Evolutionary conservation across 2,329 filamentous ascomycete genomes (phyloP), one percentile per base, ranked within the genome.

Genomic region (Didymella pomorum): DNA sequence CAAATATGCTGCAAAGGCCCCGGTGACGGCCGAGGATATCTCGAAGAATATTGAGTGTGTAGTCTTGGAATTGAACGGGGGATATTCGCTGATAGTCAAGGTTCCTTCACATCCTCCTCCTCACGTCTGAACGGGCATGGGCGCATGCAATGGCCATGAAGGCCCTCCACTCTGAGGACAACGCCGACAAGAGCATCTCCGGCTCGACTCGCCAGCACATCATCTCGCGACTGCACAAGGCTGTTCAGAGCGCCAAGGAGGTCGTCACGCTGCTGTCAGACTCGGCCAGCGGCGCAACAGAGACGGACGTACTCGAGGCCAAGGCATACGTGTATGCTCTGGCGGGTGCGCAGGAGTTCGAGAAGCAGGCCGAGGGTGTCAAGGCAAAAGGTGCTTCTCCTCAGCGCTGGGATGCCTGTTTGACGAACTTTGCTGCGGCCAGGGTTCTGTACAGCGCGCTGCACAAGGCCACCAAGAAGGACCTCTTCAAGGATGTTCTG

Each of bases 101-200:
- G 58, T 70, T 67, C 45, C 70, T 73, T 20, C 69, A 71, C 29
- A 83, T 97, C n/a, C 83, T 94, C 29, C 84, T 99, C 56, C 87
- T 97, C 71, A 91, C 88, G 37, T 88, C 93, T 60, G 95, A 99
- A 80, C 87, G 95, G 64, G 92, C 93, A 50, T 98, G 93, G 92
- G 94, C 95, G 35, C 89, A 97, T 77, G 94, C 93, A 57, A 96
- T 98, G 93, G 88, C 90, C 74, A 92, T 97, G 84, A 97, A 96
- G 79, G 86, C 92, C 4, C 82, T 87, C 20, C 92, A 96, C 74
- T 86, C 91, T 37, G 85, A 90, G 68, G 92, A 95, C 68, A 87
- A 89, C 60, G 81, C 83, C 35, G 80, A 83, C 51, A 91, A 92
- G 76, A 89, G 88, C 47, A 90, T 97, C 63, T 86, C 88, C 26